Percentiles rank a stretch among this genome's conserved stretches.
These are phyloP conservation scores for Xylaria sp. DNA, from an alignment of 2,329 filamentous ascomycete genomes.

Conservation along the genomic window DNA sequence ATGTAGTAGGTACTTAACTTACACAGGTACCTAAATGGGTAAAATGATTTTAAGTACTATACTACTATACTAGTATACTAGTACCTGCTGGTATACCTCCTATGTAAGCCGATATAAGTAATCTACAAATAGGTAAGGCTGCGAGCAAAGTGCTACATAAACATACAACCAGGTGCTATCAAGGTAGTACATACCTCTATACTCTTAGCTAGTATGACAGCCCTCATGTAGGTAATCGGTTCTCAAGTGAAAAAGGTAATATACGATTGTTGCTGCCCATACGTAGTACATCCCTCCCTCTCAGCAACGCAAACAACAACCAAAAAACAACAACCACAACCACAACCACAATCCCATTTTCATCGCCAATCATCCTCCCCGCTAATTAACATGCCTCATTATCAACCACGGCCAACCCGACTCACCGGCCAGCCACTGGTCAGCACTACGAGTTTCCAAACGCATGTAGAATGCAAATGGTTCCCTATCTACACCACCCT, in stretches of 20 bases:
- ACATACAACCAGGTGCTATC: too few species aligned
- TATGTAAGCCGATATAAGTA: too few species aligned
- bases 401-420: background rate
- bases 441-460: slow-evolving; percentile 10
- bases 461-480: slow-evolving; percentile 1
- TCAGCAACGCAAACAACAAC: background rate
- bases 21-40: background rate
- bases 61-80: background rate
- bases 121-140: too few species aligned
- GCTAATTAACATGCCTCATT: slow-evolving; percentile 10
- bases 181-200: too few species aligned
- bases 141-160: background rate
- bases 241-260: too few species aligned
- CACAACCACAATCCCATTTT: background rate
- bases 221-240: too few species aligned
- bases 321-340: background rate
- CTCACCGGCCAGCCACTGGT: slow-evolving; percentile 17
- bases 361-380: slow-evolving; percentile 19
- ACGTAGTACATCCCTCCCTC: background rate
- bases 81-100: too few species aligned
- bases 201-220: too few species aligned
- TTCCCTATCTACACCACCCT: slow-evolving; percentile 1
- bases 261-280: background rate
- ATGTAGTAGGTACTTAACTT: too few species aligned
- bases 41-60: background rate